Conservation (phyloP, 2,329 filamentous ascomycete species). For the Aspergillus neoniger region DNA sequence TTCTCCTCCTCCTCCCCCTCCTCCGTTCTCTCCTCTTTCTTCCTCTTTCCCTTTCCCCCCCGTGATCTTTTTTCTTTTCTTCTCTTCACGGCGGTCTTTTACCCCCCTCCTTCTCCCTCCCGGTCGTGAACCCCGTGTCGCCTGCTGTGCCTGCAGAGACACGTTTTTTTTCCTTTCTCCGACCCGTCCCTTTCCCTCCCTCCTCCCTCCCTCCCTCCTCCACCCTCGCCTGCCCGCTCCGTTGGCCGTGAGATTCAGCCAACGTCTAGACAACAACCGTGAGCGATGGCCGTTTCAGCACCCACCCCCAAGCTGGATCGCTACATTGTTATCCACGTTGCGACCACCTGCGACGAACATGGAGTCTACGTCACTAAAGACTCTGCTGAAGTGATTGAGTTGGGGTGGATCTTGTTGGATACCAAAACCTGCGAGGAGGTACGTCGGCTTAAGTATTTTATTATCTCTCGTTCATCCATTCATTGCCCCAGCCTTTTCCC, state of each 20-base stretch:
- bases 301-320: conserved; percentile 79
- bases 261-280: conserved; percentile 11
- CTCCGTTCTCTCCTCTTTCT: conserved; percentile 11
- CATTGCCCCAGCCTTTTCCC: conserved; percentile 3
- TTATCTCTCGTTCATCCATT: conserved; percentile 8
- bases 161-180: conserved; percentile 23
- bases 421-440: conserved; percentile 92
- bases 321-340: conserved; percentile 97
- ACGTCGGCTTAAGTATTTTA: conserved; percentile 38
- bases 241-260: conserved; percentile 26
- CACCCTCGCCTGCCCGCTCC: conserved; percentile 30
- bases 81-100: conserved; percentile 32
- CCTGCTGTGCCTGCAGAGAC: conserved; percentile 33
- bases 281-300: conserved; percentile 48
- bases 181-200: conserved; percentile 26
- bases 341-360: conserved; percentile 98
- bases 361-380: conserved; percentile 99
- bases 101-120: conserved; percentile 6
- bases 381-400: conserved; percentile 97
- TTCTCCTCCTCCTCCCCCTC: conserved; percentile 15
- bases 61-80: conserved; percentile 25
- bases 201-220: conserved; percentile 19
- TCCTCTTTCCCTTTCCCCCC: conserved; percentile 14
- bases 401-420: conserved; percentile 96
- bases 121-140: conserved; percentile 33